Conservation (phyloP, 2,329 filamentous ascomycete species). For the Capronia epimyces region DNA sequence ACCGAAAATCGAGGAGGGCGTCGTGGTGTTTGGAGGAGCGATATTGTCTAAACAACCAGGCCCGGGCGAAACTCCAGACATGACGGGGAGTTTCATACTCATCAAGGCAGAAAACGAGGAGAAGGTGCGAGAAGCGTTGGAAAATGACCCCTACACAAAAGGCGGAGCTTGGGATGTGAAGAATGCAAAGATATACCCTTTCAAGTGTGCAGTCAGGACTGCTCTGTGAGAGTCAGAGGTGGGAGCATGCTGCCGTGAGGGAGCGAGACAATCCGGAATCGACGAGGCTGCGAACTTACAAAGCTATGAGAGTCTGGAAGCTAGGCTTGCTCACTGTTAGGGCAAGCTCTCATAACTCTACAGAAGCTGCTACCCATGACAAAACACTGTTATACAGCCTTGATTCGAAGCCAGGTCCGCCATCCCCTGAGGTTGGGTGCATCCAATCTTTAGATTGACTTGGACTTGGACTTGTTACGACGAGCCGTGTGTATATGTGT, state of each 20-base stretch:
- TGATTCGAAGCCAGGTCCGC: too few relatives aligned
- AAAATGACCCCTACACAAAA: slow-evolving; percentile 66
- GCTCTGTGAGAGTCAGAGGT: slow-evolving; percentile 6
- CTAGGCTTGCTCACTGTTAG: too few relatives aligned
- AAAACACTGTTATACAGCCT: too few relatives aligned
- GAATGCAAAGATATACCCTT: slow-evolving; percentile 46
- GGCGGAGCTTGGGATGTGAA: slow-evolving; percentile 75
- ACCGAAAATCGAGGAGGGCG: slow-evolving; percentile 21
- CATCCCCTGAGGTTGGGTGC: too few relatives aligned
- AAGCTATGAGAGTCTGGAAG: too few relatives aligned
- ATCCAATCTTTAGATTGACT: too few relatives aligned
- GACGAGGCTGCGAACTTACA: background rate
- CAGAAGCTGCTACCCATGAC: too few relatives aligned
- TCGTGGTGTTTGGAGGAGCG: slow-evolving; percentile 49
- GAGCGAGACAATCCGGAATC: background rate
- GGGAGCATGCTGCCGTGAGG: background rate
- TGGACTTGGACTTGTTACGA: too few relatives aligned
- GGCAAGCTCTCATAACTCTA: too few relatives aligned
- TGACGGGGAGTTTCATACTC: slow-evolving; percentile 71
- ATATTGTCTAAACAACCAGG: slow-evolving; percentile 61
- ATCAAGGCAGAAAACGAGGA: slow-evolving; percentile 62
- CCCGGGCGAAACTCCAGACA: slow-evolving; percentile 55
- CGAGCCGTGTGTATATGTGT: too few relatives aligned
- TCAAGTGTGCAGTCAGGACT: slow-evolving; percentile 27
- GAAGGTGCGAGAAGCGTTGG: slow-evolving; percentile 61